phyloP scores from a whole-genome alignment of 2,329 filamentous ascomycete species.

The Pyricularia grisea region DNA sequence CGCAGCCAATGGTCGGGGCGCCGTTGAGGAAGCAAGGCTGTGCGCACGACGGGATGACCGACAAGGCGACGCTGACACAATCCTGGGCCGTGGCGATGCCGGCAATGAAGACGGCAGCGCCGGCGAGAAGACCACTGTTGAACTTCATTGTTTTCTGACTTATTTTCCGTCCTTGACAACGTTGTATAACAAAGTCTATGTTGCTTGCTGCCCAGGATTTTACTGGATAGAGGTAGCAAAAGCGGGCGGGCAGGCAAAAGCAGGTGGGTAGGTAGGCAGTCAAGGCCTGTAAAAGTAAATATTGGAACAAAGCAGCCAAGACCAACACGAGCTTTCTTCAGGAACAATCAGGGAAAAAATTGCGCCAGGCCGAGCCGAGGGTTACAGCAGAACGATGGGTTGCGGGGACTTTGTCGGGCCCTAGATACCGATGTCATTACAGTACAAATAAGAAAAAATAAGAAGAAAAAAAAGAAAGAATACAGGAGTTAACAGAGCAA shows the following conservation, averaged over 20 bases:
- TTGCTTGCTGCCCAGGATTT: neutral
- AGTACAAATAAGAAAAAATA: neutral
- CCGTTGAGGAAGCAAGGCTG: conserved; percentile 20
- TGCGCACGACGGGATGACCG: conserved; percentile 19
- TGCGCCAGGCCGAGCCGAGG: neutral
- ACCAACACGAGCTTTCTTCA: neutral
- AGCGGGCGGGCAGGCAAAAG: no score
- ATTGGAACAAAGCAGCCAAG: neutral
- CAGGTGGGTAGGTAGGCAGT: neutral
- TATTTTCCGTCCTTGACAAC: neutral
- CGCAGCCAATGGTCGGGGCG: conserved; percentile 19
- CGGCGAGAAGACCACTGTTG: neutral
- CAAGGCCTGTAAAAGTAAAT: neutral
- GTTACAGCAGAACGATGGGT: neutral
- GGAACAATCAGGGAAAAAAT: neutral
- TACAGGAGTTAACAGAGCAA: neutral
- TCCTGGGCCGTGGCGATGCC: conserved; percentile 6
- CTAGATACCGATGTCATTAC: neutral
- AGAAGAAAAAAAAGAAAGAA: neutral
- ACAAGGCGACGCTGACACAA: conserved; percentile 16
- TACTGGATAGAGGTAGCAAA: neutral
- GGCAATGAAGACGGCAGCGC: neutral
- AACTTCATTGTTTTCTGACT: conserved; percentile 1
- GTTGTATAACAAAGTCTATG: neutral
- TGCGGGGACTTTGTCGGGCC: neutral